Evolutionary conservation across 1,284 basidiomycete species (phyloP).

Genomic region (Ustilago esculenta): DNA sequence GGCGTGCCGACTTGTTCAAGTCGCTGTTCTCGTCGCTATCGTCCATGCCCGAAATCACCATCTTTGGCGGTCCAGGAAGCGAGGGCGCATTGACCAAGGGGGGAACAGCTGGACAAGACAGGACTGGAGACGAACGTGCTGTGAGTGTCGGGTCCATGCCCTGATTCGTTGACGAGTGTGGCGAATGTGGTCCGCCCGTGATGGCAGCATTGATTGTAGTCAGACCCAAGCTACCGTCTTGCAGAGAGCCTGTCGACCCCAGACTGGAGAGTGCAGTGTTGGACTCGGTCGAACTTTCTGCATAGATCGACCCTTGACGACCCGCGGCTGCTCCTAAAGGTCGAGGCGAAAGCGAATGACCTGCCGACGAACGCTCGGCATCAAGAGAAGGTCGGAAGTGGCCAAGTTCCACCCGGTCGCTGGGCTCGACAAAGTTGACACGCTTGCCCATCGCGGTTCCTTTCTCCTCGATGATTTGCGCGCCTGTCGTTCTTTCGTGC

Average conservation of each 20-base stretch:
- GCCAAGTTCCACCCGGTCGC: not conserved
- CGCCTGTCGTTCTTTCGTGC: not conserved
- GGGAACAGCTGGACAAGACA: conserved; percentile 16
- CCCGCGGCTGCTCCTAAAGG: conserved; percentile 1
- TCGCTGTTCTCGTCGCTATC: conserved; percentile 41
- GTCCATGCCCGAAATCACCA: conserved; percentile 24
- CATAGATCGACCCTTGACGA: conserved; percentile 24
- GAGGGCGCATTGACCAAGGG: conserved; percentile 2
- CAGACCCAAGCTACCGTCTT: conserved; percentile 39
- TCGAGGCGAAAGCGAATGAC: conserved; percentile 21
- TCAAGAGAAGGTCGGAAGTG: conserved; percentile 6
- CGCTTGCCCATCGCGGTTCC: conserved; percentile 24
- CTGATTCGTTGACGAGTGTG: conserved; percentile 21
- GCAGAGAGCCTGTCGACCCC: conserved; percentile 34
- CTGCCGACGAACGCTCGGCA: conserved; percentile 15
- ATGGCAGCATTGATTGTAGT: conserved; percentile 47
- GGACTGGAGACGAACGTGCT: conserved; percentile 32
- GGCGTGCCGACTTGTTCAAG: conserved; percentile 3
- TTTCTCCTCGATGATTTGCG: not conserved
- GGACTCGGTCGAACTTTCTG: conserved; percentile 49
- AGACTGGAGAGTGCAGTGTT: conserved; percentile 44
- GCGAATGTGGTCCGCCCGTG: conserved; percentile 33
- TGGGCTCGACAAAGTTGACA: conserved; percentile 30
- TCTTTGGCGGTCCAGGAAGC: conserved; percentile 28
- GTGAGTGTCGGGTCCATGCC: conserved; percentile 25